Evolutionary conservation across 1,284 basidiomycete genomes (phyloP).

Genomic region (Schizophyllum amplum): DNA sequence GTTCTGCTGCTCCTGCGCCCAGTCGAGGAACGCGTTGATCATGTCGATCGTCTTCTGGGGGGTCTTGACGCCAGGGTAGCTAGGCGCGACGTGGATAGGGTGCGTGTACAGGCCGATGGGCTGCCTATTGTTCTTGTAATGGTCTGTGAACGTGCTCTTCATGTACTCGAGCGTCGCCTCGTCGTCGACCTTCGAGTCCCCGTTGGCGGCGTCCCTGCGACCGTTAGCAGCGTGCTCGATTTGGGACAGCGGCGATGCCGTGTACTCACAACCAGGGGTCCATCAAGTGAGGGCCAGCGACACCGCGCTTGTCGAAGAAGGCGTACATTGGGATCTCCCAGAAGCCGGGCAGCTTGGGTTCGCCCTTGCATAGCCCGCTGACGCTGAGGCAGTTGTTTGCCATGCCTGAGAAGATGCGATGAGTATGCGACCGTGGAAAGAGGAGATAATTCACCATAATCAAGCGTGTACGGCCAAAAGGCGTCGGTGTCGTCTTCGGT

Average conservation of each 20-base stretch:
- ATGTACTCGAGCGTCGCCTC: constrained; percentile 63
- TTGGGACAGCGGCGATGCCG: background rate
- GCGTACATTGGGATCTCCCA: constrained; percentile 83
- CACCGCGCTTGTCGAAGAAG: constrained; percentile 58
- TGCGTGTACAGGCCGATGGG: constrained; percentile 80
- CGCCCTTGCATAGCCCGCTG: constrained; percentile 54
- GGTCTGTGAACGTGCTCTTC: constrained; percentile 67
- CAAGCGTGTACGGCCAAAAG: constrained; percentile 69
- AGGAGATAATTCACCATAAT: constrained; percentile 38
- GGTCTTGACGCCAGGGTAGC: constrained; percentile 48
- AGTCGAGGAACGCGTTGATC: constrained; percentile 77
- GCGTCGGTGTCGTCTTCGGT: constrained; percentile 66
- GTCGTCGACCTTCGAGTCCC: constrained; percentile 40
- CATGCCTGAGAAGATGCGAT: constrained; percentile 54
- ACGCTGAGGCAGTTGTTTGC: constrained; percentile 70
- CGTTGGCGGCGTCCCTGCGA: constrained; percentile 47
- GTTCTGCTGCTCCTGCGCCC: constrained; percentile 68
- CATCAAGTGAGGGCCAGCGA: constrained; percentile 61
- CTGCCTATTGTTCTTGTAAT: constrained; percentile 69
- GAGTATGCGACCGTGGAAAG: too few relatives aligned
- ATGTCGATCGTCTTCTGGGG: constrained; percentile 52
- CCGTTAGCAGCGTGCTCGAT: background rate
- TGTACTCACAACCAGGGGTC: constrained; percentile 71
- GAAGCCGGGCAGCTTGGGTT: constrained; percentile 69
- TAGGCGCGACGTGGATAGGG: constrained; percentile 67